Evolutionary conservation across 805 yeast species (phyloP), one percentile per base, ranked within the genome.

Genomic region (Ogataea siamensis): DNA sequence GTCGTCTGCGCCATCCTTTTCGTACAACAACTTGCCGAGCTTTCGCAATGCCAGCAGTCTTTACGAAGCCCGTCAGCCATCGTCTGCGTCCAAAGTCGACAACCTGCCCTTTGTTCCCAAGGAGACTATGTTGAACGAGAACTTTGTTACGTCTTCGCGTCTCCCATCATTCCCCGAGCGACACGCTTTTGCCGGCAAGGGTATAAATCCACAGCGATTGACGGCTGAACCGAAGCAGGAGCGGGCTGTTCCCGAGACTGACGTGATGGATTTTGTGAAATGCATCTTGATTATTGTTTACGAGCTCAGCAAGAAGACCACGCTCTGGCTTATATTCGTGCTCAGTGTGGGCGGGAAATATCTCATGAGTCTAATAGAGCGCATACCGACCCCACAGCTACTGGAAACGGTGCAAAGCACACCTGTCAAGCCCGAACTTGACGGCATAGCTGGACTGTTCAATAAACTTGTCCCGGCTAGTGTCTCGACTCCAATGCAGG

Each of bases 311-410:
- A 53, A 40, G 13, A 58, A 56, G 32, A 36, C 38, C 1, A 39
- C 47, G 4, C 36, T 50, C 7, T 60, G 64, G 64, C 10, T 49
- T 3, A 12, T 58, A 1, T 55, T 45, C 37, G 12, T 45, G 2
- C 30, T 59, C 15, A 53, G 49, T 8, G 13, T 39, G 7, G 16
- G 49, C 1, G 51, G 44, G 6, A 18, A 46, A 2, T 19, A 40
- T 15, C 11, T 50, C 16, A 36, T 50, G 29, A 44, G 34, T 9
- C 21, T 51, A 2, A 39, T 54, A 18, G 47, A 50, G 19, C 22
- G 31, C 11, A 56, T 59, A 9, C 63, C 63, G 5, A 52, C 43
- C 22, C 63, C 62, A 2, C 37, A 43, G 9, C 36, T 45, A 32
- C 32, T 37, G 7, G 34, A 34, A 22, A 15, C 12, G 12, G 30